A percentile compares a stretch with the other conserved stretches of the same genome.
phyloP scores from a whole-genome alignment of 345 rosid genomes.

The Aquilaria yunnanensis region DNA sequence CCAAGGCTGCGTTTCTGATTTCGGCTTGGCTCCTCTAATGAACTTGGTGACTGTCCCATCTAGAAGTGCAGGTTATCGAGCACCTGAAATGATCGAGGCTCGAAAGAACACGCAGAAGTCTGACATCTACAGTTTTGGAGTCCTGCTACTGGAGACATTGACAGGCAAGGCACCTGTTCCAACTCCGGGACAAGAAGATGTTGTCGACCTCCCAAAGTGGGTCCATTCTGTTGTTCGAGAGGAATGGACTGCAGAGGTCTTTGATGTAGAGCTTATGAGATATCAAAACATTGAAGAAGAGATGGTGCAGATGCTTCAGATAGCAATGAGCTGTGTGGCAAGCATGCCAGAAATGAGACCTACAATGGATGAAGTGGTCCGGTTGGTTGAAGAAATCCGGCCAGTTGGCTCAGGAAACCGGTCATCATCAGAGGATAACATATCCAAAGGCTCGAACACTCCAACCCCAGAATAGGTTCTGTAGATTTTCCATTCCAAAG shows the following conservation, averaged over 20 bases:
- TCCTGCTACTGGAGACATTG: conserved; percentile 73
- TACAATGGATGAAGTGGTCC: conserved; percentile 63
- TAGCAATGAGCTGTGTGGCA: conserved; percentile 83
- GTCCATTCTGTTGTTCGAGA: conserved; percentile 85
- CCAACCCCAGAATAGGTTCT: conserved; percentile 15
- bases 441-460: conserved; percentile 17
- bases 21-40: conserved; percentile 57
- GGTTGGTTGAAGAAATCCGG: conserved; percentile 73
- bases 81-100: conserved; percentile 69
- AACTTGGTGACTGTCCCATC: conserved; percentile 46
- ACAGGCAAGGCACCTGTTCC: conserved; percentile 81
- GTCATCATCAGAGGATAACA: conserved; percentile 43
- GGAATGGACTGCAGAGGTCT: conserved; percentile 95
- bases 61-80: conserved; percentile 67
- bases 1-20: conserved; percentile 60
- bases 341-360: conserved; percentile 69
- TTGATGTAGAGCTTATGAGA: conserved; percentile 68
- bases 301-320: conserved; percentile 90
- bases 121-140: conserved; percentile 84
- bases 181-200: conserved; percentile 49
- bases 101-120: conserved; percentile 53
- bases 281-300: conserved; percentile 72
- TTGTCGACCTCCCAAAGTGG: conserved; percentile 81
- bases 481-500: too few species aligned
- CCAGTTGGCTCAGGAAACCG: conserved; percentile 50